Conservation (phyloP, 176 grass and related monocot species). For the Paspalum vaginatum region DNA sequence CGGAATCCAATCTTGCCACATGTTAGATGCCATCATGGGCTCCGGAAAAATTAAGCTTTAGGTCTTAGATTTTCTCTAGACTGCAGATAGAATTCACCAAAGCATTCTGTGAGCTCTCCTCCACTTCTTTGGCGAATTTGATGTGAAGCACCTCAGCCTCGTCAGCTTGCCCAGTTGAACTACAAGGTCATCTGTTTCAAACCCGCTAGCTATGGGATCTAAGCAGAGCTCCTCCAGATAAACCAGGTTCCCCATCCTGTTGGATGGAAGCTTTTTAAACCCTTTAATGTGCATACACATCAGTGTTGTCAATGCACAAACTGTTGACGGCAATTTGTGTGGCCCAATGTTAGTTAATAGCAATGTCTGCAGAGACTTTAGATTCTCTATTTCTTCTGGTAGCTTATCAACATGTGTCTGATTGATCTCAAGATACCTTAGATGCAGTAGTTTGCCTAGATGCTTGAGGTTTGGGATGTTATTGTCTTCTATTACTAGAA, state of each 20-base stretch:
- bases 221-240: not conserved
- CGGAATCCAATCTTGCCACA: too few species aligned
- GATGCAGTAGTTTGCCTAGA: not conserved
- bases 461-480: not conserved
- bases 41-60: not conserved
- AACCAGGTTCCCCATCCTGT: not conserved
- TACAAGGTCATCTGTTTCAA: not conserved
- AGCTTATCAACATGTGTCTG: not conserved
- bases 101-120: not conserved
- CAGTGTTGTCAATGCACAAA: not conserved
- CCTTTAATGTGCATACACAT: not conserved
- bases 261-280: not conserved
- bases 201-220: not conserved
- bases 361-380: not conserved
- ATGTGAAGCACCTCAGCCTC: not conserved
- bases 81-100: not conserved
- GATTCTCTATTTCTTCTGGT: not conserved
- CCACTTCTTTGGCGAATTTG: accelerated
- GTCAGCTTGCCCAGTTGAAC: not conserved
- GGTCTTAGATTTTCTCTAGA: not conserved
- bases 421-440: not conserved
- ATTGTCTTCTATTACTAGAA: not conserved
- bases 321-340: too few species aligned
- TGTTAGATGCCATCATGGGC: too few species aligned
- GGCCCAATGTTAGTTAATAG: too few species aligned